Base-by-base conservation (phyloP, 805 yeast species). In the Saturnispora dispora region DNA sequence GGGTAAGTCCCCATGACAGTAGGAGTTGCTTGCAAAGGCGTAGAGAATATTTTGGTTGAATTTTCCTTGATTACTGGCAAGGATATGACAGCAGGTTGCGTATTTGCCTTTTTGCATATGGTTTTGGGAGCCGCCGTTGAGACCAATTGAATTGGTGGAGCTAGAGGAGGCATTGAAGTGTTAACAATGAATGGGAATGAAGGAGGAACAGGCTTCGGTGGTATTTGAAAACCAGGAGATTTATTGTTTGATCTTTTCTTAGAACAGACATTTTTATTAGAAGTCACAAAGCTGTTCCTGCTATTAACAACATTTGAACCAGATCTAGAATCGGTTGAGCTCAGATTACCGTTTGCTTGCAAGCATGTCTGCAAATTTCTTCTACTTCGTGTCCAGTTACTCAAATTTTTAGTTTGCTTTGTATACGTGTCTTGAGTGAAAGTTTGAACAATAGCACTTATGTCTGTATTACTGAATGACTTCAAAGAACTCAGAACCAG, bases 1-100 rank as follows among this genome's bases (percentile, higher is more conserved):
- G 51, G 50, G 47, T 75, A 74, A 57, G 32, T 40, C 1, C 20
- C 39, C 15, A 18, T 37, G 18, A 37, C 15, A 1, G 41, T 37
- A 18, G 41, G 41, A 10, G 41, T 37, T 37, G 41, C 41, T 37
- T 37, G 41, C 41, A 37, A 37, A 6, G 41, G 41, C 5, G 23
- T 37, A 18, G 41, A 37, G 9, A 37, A 37, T 37, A 37, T 20
- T 2, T 37, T 37, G 11, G 41, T 37, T 37, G 41, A 18, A 13
- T 37, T 37, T 37, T 37, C 25, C 13, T 37, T 37, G 22, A 37
- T 37, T 4, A 37, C 17, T 8, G 41, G 41, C 17, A 18, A 37
- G 20, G 41, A 11, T 5, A 37, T 37, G 11, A 7, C 28, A 25
- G 9, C 8, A 20, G 15, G 22, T 18, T 18, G 22, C 6, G 23